Percentiles rank a stretch among this genome's conserved stretches.
These are phyloP conservation scores for Auricularia sp. DNA, from an alignment of 768 basidiomycete species.

Conservation along the genomic window DNA sequence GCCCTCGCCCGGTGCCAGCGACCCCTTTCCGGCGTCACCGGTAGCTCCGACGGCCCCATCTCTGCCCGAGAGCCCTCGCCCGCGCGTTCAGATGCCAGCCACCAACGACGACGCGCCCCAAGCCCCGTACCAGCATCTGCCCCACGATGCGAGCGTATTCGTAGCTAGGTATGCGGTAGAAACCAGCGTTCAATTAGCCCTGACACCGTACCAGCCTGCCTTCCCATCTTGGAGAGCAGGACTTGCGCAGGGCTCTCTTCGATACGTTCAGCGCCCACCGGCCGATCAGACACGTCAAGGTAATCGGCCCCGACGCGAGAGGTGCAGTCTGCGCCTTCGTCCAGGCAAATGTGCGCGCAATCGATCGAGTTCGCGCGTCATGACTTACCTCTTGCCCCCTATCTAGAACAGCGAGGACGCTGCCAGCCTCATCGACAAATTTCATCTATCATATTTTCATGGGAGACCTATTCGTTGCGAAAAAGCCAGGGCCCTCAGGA, in stretches of 20 bases:
- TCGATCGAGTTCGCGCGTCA: not conserved
- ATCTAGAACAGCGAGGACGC: conserved; percentile 30
- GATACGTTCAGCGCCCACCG: conserved; percentile 59
- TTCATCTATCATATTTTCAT: conserved; percentile 49
- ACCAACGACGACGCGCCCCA: not conserved
- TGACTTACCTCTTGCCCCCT: not conserved
- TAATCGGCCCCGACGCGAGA: conserved; percentile 50
- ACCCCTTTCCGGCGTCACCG: conserved; percentile 6
- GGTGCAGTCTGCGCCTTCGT: conserved; percentile 78
- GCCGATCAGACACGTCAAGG: conserved; percentile 55
- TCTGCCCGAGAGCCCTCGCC: not conserved
- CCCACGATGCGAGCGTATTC: conserved; percentile 74
- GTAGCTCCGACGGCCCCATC: not conserved
- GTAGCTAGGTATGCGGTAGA: conserved; percentile 54
- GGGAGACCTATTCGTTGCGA: conserved; percentile 71
- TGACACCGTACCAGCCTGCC: conserved; percentile 43
- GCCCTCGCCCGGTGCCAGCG: conserved; percentile 27
- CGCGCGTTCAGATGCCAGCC: not conserved
- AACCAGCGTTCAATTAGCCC: conserved; percentile 4
- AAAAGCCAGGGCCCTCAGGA: conserved; percentile 63
- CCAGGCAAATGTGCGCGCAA: conserved; percentile 59
- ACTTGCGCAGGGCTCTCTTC: conserved; percentile 49
- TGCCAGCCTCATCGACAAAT: conserved; percentile 44
- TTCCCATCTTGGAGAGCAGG: conserved; percentile 50
- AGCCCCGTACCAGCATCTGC: conserved; percentile 19